Base-by-base conservation (phyloP, 805 yeast genomes). In the Candida argentea region DNA sequence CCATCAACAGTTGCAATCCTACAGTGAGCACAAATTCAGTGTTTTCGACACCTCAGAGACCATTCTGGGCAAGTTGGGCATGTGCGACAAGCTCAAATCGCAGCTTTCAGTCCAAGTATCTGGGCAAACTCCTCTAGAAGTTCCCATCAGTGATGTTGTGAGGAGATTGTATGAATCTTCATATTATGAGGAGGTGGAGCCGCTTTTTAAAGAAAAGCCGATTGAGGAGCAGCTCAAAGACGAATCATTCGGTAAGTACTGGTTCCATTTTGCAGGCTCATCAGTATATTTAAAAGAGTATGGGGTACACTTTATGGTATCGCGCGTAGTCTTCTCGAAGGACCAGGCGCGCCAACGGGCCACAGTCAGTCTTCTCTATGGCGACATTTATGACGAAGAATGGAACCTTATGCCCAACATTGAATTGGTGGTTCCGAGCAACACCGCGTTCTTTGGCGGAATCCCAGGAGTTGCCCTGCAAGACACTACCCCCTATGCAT, bases 221-320 rank as follows among this genome's bases (percentile, higher is more conserved):
- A 26, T 22, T 6, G 19, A 19, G 12, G 20, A 30, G 7, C 33
- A 30, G 20, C 26, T 33, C 16, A 27, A 33, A 13, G 22, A 33
- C 22, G 12, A 24, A 9, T 26, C 29, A 9, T 33, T 48, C 4
- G 44, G 42, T 13, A 32, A 32, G 7, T 44, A 45, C 34, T 70
- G 75, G 73, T 63, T 42, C 33, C 51, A 61, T 26, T 56, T 65
- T 30, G 67, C 73, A 6, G 73, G 73, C 3, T 59, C 73, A 2
- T 58, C 72, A 1, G 67, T 67, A 10, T 70, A 74, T 73, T 43
- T 70, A 14, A 63, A 60, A 21, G 61, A 61, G 19, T 67, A 65
- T 36, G 65, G 67, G 15, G 58, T 66, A 12, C 73, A 68, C 44
- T 44, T 62, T 36, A 52, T 66, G 50, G 62, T 61, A 16, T 57